A percentile compares a stretch with the other conserved stretches of the same genome.
Conservation (phyloP, 225 moss, liverwort and hornwort genomes). For the Antitrichia curtipendula region DNA sequence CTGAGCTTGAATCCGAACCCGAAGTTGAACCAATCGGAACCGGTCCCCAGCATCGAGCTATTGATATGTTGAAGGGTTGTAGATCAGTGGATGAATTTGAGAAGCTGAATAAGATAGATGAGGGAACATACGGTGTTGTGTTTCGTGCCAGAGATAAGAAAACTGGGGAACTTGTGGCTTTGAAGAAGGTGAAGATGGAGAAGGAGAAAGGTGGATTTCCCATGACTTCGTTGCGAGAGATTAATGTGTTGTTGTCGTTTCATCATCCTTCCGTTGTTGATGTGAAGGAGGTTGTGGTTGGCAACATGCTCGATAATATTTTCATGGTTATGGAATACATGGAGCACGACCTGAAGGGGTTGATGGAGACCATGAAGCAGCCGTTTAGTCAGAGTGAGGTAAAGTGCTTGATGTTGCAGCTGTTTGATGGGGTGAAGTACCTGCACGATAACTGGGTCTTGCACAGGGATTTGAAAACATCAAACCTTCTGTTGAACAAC, state of each 20-base stretch:
- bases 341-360: slow-evolving; percentile 96
- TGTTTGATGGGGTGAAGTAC: slow-evolving; percentile 87
- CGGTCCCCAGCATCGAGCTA: slow-evolving; percentile 54
- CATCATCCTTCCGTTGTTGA: slow-evolving; percentile 91
- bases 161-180: slow-evolving; percentile 85
- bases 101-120: slow-evolving; percentile 78
- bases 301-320: slow-evolving; percentile 80
- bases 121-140: slow-evolving; percentile 95
- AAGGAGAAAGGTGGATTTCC: slow-evolving; percentile 87
- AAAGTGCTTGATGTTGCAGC: slow-evolving; percentile 92
- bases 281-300: slow-evolving; percentile 98
- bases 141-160: slow-evolving; percentile 85
- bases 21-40: slow-evolving; percentile 26
- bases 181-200: slow-evolving; percentile 99
- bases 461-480: slow-evolving; percentile 80
- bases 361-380: slow-evolving; percentile 98
- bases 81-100: slow-evolving; percentile 97
- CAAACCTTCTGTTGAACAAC: slow-evolving; percentile 56
- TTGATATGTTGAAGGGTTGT: slow-evolving; percentile 97
- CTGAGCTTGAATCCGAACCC: slow-evolving; percentile 66
- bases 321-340: slow-evolving; percentile 99
- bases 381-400: slow-evolving; percentile 99
- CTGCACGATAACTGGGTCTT: slow-evolving; percentile 98
- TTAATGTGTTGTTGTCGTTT: slow-evolving; percentile 87
- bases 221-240: slow-evolving; percentile 81